phyloP scores from a whole-genome alignment of 148 eudicot genomes.

The Vaccinium myrtillus region DNA sequence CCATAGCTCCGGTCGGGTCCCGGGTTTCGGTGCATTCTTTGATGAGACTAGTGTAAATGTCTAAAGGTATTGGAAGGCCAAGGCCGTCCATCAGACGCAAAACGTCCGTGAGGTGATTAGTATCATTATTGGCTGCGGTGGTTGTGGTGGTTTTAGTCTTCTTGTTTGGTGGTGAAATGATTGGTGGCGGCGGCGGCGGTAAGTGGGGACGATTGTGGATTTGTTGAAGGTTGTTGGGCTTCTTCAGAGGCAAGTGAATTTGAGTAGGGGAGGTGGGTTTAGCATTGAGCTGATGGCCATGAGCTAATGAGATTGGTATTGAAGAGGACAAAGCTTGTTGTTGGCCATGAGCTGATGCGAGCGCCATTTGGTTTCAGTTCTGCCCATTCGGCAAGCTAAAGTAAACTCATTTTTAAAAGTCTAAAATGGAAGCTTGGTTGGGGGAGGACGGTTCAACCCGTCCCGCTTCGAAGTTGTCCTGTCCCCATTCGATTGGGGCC shows the following conservation, averaged over 20 bases:
- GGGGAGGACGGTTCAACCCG: too few species aligned
- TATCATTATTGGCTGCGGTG: slow-evolving; percentile 6
- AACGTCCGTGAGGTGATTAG: slow-evolving; percentile 35
- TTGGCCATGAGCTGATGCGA: not conserved
- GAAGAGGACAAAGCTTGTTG: not conserved
- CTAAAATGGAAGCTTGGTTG: too few species aligned
- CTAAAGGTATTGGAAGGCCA: slow-evolving; percentile 40
- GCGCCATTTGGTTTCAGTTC: too few species aligned
- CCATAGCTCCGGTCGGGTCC: slow-evolving; percentile 35
- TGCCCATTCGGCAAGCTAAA: too few species aligned
- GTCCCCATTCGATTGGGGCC: too few species aligned
- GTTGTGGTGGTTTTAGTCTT: not conserved
- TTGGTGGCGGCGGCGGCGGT: not conserved
- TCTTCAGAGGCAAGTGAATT: slow-evolving; percentile 7
- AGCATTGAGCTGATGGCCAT: not conserved
- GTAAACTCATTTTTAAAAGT: too few species aligned
- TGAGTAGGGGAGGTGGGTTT: not conserved
- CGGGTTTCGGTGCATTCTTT: slow-evolving; percentile 49
- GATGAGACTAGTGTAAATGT: slow-evolving; percentile 57
- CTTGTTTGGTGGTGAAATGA: slow-evolving; percentile 9
- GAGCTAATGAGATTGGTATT: not conserved
- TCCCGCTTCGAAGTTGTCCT: too few species aligned
- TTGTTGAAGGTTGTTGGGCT: not conserved
- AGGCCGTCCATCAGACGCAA: slow-evolving; percentile 62
- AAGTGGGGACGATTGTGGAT: not conserved